Evolutionary conservation across 768 basidiomycete species (phyloP), one percentile per base, ranked within the genome.

Genomic region (Amyloporia xantha): DNA sequence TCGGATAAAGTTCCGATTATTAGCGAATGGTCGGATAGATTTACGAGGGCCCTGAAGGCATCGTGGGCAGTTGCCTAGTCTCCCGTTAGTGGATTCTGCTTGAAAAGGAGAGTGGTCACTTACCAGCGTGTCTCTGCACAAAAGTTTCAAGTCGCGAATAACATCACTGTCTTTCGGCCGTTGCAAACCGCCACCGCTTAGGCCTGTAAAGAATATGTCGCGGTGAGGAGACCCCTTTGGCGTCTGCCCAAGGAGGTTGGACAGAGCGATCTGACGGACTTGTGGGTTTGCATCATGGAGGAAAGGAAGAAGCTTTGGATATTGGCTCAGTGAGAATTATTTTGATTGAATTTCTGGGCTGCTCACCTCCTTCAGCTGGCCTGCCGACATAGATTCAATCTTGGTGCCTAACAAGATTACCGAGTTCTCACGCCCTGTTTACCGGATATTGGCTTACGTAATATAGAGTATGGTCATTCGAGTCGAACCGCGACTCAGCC

Each of bases 31-130:
- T 94, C 93, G 2, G 92, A 89, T 27, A 98, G 76, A 68, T 98
- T 98, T 63, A 97, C 84, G 43, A 98, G 74, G 2, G 93, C 92
- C 52, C 89, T 81, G 64, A 97, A 87, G 2, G 95, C 95, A 71
- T 96, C 93, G 59, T 97, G 95, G 1, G 95, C 90, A 44, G 91
- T 79, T 49, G 82, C 79, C 91, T 95, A 58, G 28, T 21, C n/a
- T n/a, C 20, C 41, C 46, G 49, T 44, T 51, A 23, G 19, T 24
- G 36, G 45, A 24, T 44, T 36, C 25, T 27, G 28, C 33, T 33
- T 19, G 46, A 20, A 51, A 55, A 46, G 60, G 49, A 63, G 41
- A 36, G 24, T 17, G 19, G 19, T 28, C 45, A 63, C 77, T 42
- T 55, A 86, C 93, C 45, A 90, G 75, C 62, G 91, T 88, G 67